These are phyloP conservation scores for Didymella glomerata DNA, from an alignment of 2,329 filamentous ascomycete genomes.

Conservation along the genomic window DNA sequence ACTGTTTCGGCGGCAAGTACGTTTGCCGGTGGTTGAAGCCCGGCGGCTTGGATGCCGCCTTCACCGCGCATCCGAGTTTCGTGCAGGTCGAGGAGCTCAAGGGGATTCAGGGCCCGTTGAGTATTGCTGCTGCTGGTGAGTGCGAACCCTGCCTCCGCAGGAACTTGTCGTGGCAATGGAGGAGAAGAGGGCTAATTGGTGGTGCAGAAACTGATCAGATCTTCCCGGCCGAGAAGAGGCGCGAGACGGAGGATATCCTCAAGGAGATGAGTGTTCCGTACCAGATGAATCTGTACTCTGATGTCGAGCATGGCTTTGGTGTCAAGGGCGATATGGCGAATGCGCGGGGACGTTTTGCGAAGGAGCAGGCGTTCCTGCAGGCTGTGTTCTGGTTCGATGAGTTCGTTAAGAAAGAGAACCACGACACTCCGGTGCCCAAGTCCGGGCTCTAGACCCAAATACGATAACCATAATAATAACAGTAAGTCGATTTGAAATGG, in stretches of 20 bases:
- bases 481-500: background rate
- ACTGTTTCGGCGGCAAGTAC: conserved; percentile 75
- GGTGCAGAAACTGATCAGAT: conserved; percentile 68
- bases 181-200: too few relatives aligned
- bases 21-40: conserved; percentile 70
- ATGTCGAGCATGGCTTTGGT: conserved; percentile 77
- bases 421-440: conserved; percentile 7
- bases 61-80: conserved; percentile 79
- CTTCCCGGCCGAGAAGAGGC: conserved; percentile 65
- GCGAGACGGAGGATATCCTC: conserved; percentile 68
- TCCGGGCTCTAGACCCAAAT: conserved; percentile 1
- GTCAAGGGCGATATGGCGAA: conserved; percentile 71
- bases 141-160: too few relatives aligned
- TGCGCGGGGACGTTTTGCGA: conserved; percentile 70
- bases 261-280: conserved; percentile 65
- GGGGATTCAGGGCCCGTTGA: conserved; percentile 64
- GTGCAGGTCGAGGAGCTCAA: conserved; percentile 69
- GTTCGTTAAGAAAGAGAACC: conserved; percentile 56
- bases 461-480: background rate
- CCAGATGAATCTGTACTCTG: conserved; percentile 79
- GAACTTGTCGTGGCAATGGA: too few relatives aligned
- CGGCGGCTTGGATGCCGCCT: conserved; percentile 73
- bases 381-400: conserved; percentile 80
- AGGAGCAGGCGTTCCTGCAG: conserved; percentile 83
- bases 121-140: conserved; percentile 71